Evolutionary conservation across 129 eudicot species (phyloP).

Genomic region (Cynara cardunculus): DNA sequence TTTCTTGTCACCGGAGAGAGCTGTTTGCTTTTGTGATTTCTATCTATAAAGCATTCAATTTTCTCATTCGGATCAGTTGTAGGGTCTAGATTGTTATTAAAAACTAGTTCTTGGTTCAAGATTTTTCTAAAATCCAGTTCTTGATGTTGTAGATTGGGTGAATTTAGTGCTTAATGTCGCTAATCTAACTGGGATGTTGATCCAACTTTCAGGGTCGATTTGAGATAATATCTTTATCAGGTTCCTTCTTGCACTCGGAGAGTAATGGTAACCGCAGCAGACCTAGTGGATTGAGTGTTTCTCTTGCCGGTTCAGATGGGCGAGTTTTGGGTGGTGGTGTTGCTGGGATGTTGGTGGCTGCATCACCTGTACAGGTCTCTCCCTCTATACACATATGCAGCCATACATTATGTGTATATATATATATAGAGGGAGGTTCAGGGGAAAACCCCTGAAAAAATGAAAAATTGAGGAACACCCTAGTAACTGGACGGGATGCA

Average conservation of each 20-base stretch:
- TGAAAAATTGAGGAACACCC: background rate
- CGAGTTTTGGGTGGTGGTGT: slow-evolving; percentile 92
- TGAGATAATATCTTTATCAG: slow-evolving; percentile 88
- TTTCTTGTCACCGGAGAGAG: too few species aligned
- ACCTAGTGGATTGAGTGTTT: slow-evolving; percentile 74
- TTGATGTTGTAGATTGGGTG: background rate
- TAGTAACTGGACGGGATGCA: background rate
- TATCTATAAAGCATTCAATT: background rate
- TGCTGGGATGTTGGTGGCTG: slow-evolving; percentile 81
- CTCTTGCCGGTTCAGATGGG: slow-evolving; percentile 90
- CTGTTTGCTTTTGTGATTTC: background rate
- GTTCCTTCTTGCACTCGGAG: slow-evolving; percentile 66
- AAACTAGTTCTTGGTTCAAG: background rate
- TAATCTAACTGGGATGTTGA: background rate
- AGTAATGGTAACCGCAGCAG: slow-evolving; percentile 50
- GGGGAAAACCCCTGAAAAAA: background rate
- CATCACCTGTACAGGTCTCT: slow-evolving; percentile 79
- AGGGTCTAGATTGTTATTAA: background rate
- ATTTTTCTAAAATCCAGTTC: background rate
- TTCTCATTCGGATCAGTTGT: background rate
- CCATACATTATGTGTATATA: background rate
- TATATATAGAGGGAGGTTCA: too few species aligned
- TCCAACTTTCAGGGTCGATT: slow-evolving; percentile 71
- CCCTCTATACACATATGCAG: background rate
- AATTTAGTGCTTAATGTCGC: background rate